Percentiles rank a stretch among this genome's conserved stretches.
phyloP scores from a whole-genome alignment of 768 basidiomycete genomes.

The Hygrophorus pudorinus region DNA sequence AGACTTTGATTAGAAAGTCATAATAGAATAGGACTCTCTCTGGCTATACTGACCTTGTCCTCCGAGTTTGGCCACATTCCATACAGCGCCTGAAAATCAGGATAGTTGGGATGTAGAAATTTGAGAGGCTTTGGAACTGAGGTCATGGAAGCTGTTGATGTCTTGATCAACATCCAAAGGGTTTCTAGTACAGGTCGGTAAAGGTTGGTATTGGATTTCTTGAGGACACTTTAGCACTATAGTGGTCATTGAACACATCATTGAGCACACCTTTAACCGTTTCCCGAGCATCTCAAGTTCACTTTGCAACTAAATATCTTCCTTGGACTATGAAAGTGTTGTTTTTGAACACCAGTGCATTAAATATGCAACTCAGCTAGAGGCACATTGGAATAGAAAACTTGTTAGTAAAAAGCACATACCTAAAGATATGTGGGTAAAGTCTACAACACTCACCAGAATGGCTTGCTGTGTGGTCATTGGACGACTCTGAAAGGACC shows the following conservation, averaged over 20 bases:
- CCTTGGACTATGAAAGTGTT: slow-evolving; percentile 46
- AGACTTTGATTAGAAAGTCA: slow-evolving; percentile 51
- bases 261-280: slow-evolving; percentile 66
- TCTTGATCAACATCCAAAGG: slow-evolving; percentile 85
- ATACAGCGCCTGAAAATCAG: slow-evolving; percentile 74
- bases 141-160: slow-evolving; percentile 99
- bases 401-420: too few relatives aligned
- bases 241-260: too few relatives aligned
- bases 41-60: slow-evolving; percentile 29
- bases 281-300: slow-evolving; percentile 98
- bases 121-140: too few relatives aligned
- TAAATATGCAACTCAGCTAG: neutral
- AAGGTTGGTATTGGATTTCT: slow-evolving; percentile 84
- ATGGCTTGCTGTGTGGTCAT: too few relatives aligned
- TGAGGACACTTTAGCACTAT: too few relatives aligned
- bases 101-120: slow-evolving; percentile 89
- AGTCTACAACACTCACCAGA: too few relatives aligned
- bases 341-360: slow-evolving; percentile 5
- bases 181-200: slow-evolving; percentile 91
- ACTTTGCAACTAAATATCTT: too few relatives aligned
- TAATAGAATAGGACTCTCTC: neutral
- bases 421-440: too few relatives aligned
- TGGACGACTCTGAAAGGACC: too few relatives aligned
- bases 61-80: slow-evolving; percentile 78
- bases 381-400: too few relatives aligned